Evolutionary conservation across 2,329 filamentous ascomycete species (phyloP).

Genomic region (Penicillium sp.): DNA sequence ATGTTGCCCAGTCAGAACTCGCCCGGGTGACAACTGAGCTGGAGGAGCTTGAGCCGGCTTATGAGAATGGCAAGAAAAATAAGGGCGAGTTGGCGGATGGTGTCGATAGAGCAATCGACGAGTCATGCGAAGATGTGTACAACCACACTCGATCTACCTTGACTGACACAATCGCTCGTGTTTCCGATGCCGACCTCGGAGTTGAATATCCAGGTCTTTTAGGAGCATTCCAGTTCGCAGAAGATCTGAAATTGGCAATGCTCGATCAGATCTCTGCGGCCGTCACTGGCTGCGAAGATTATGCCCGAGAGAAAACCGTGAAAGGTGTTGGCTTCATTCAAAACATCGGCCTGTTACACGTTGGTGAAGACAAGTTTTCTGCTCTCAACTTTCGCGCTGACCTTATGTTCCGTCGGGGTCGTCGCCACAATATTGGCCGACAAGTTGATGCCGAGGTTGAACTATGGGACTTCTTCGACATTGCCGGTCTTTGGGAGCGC

Average conservation of each 20-base stretch:
- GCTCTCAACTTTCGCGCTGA: constrained; percentile 84
- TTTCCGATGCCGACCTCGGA: constrained; percentile 70
- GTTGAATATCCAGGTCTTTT: constrained; percentile 83
- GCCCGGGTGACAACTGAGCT: constrained; percentile 77
- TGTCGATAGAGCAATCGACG: constrained; percentile 75
- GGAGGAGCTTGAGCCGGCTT: constrained; percentile 72
- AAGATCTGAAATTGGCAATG: constrained; percentile 88
- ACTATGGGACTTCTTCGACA: constrained; percentile 87
- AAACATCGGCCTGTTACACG: constrained; percentile 76
- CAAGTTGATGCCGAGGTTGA: constrained; percentile 86
- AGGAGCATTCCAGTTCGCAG: constrained; percentile 82
- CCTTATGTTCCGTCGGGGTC: constrained; percentile 79
- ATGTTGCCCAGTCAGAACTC: constrained; percentile 79
- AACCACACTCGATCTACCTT: constrained; percentile 72
- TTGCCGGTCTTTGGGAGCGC: constrained; percentile 71
- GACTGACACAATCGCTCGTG: constrained; percentile 65
- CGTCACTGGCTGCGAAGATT: constrained; percentile 74
- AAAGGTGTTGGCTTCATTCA: constrained; percentile 81
- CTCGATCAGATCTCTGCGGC: constrained; percentile 76
- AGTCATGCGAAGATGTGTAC: constrained; percentile 80
- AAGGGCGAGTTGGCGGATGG: constrained; percentile 72
- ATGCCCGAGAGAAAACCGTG: constrained; percentile 71
- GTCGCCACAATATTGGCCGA: constrained; percentile 71
- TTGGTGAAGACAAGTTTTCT: constrained; percentile 73
- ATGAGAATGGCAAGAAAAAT: constrained; percentile 76